Evolutionary conservation across 345 rosid genomes (phyloP), one percentile per base, ranked within the genome.

Genomic region (Gossypium anomalum): DNA sequence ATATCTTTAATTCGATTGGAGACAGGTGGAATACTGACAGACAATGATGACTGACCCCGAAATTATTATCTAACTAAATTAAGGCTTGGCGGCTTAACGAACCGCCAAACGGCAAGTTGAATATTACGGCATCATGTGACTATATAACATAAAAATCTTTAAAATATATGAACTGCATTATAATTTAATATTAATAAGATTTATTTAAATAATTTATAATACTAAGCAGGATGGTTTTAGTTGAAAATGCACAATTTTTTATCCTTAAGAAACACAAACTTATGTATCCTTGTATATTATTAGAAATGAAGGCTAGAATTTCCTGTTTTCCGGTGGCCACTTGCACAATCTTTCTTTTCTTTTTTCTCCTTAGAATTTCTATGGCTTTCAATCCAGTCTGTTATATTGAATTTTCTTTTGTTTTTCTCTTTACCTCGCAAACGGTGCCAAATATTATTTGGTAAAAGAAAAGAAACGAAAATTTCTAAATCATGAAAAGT

Each of bases 1-100:
- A 62, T 9, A 64, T n/a, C 69, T n/a, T 41, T 41, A 64, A 41
- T 64, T 38, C 43, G 16, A 64, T 64, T 38, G 69, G 44, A 64
- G 16, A 41, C 41, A 1, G 41, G 41, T 27, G 49, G 16, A 41
- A 41, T 41, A n/a, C 68, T 41, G 49, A n/a, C 25, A 9, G 22
- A 48, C 7, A 64, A n/a, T 10, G 49, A 41, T 64, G 48, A 64
- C 49, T 38, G 68, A 27, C 49, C 49, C 19, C 14, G 41, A 41
- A 2, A 41, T 2, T 12, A 47, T 47, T 64, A 41, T 15, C 69
- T 15, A 41, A 47, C 41, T 22, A 8, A 22, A 22, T 22, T 38
- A 23, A 47, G 41, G 20, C 71, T 2, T 67, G 41, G 41, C 56
- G 71, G 71, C 71, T 67, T 67, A 23, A 47, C 56, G 48, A 47